Percentiles rank a stretch among this genome's conserved stretches.
Conservation (phyloP, 1,284 basidiomycete genomes). For the Moniliophthora roreri region DNA sequence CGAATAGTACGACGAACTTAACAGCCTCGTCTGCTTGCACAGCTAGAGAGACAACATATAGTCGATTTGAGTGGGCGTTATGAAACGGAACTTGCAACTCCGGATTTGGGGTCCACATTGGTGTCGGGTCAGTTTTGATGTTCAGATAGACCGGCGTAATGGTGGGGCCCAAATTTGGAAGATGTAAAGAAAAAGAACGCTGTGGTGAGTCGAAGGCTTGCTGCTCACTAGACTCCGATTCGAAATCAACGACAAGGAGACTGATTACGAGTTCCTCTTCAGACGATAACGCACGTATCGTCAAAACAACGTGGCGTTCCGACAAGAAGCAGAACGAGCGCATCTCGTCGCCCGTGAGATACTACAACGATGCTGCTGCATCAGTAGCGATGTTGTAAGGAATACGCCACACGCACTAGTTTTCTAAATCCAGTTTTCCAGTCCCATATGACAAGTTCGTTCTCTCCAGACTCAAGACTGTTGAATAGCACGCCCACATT, state of each 20-base stretch:
- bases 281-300: conserved; percentile 16
- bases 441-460: conserved; percentile 58
- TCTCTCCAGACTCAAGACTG: conserved; percentile 26
- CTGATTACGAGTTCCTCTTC: conserved; percentile 16
- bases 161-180: conserved; percentile 31
- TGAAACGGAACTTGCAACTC: conserved; percentile 45
- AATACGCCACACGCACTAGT: conserved; percentile 37
- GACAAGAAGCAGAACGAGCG: conserved; percentile 26
- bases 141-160: conserved; percentile 31
- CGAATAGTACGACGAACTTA: conserved; percentile 41
- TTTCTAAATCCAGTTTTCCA: conserved; percentile 52
- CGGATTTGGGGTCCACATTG: conserved; percentile 38
- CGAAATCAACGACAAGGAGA: conserved; percentile 29
- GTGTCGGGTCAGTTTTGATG: conserved; percentile 59
- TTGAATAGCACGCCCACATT: conserved; percentile 47
- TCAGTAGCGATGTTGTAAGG: conserved; percentile 1
- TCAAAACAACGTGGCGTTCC: conserved; percentile 10
- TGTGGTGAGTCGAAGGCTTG: conserved; percentile 27
- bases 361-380: conserved; percentile 23
- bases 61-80: conserved; percentile 39
- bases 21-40: conserved; percentile 26
- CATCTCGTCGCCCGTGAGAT: conserved; percentile 33
- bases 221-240: conserved; percentile 25
- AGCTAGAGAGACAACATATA: conserved; percentile 49
- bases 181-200: conserved; percentile 39